Evolutionary conservation across 78 protist species (phyloP).

Genomic region (Abeoforma whisleri): DNA sequence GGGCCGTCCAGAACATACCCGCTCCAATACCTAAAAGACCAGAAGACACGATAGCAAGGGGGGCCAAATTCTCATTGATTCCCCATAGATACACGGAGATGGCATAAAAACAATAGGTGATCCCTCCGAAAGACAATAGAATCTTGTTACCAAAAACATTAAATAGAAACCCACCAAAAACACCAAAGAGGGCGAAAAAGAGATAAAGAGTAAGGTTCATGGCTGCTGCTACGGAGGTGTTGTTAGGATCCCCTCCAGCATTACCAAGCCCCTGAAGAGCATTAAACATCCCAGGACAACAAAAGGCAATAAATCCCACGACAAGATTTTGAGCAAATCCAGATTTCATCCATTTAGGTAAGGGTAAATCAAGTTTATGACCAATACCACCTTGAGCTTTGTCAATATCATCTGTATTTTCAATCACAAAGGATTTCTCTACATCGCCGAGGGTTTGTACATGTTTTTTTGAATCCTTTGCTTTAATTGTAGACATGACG

Average conservation of each 20-base stretch:
- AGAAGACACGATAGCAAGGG: slow-evolving; percentile 14
- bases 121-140: slow-evolving; percentile 17
- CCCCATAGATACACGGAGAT: slow-evolving; percentile 3
- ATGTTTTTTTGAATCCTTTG: too few relatives aligned
- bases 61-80: not conserved
- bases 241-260: not conserved
- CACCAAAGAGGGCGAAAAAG: slow-evolving; percentile 3
- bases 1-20: slow-evolving; percentile 18
- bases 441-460: too few relatives aligned
- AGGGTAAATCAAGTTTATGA: too few relatives aligned
- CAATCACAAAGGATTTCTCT: too few relatives aligned
- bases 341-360: not conserved
- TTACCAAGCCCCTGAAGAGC: slow-evolving; percentile 18
- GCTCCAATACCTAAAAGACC: slow-evolving; percentile 17
- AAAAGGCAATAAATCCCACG: not conserved
- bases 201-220: slow-evolving; percentile 6
- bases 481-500: too few relatives aligned
- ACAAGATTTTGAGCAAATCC: slow-evolving; percentile 19
- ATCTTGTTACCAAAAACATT: slow-evolving; percentile 23
- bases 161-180: slow-evolving; percentile 21
- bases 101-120: slow-evolving; percentile 9
- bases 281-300: slow-evolving; percentile 40
- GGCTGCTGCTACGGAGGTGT: not conserved
- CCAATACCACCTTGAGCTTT: too few relatives aligned
- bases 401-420: too few relatives aligned